Conservation (phyloP, 1,284 basidiomycete species). For the Phellopilus nigrolimitatus region DNA sequence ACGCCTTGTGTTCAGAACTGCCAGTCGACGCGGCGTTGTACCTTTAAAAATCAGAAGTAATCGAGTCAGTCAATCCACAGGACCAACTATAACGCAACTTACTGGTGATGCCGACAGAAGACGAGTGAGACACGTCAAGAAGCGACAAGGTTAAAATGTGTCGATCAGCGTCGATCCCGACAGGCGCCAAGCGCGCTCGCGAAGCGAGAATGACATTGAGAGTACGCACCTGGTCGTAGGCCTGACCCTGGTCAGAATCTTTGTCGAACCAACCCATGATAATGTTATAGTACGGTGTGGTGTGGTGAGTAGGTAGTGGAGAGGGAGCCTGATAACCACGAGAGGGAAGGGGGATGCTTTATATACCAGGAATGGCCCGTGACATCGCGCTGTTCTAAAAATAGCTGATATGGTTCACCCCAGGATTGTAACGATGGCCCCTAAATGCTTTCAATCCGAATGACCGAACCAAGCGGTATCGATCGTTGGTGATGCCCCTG, state of each 20-base stretch:
- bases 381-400: neutral
- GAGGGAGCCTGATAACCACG: neutral
- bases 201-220: neutral
- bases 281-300: neutral
- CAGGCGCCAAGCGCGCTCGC: neutral
- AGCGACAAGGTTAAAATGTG: neutral
- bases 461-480: too few species aligned
- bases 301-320: neutral
- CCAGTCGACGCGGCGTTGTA: neutral
- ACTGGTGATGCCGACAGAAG: neutral
- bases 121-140: neutral
- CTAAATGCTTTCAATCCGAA: neutral
- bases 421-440: too few species aligned
- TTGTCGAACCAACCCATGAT: constrained; percentile 51
- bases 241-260: constrained; percentile 44
- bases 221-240: constrained; percentile 40
- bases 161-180: constrained; percentile 11
- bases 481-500: too few species aligned
- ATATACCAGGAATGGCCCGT: too few species aligned
- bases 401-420: too few species aligned
- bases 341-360: neutral
- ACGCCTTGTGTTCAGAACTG: constrained; percentile 24
- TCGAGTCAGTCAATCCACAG: neutral
- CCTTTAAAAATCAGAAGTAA: too few species aligned
- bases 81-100: neutral